Percentiles rank a stretch among this genome's conserved stretches.
Evolutionary conservation across 768 basidiomycete species (phyloP).

Genomic region (Kwoniella sp.): DNA sequence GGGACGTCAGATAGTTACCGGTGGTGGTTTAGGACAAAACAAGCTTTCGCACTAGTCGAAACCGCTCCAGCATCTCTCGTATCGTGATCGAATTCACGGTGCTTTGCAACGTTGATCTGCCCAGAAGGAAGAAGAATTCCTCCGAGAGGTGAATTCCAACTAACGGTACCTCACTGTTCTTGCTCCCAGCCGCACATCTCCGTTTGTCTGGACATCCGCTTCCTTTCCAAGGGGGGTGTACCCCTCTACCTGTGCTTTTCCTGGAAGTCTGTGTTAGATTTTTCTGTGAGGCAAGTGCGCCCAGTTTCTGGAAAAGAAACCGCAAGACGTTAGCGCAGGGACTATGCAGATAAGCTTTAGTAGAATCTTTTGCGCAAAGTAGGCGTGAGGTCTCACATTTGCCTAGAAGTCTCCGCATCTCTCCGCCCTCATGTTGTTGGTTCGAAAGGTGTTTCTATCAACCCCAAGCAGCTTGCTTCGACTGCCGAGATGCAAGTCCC

Average conservation of each 20-base stretch:
- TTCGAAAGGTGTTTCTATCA: too few species aligned
- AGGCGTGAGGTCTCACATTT: not conserved
- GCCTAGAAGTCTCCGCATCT: not conserved
- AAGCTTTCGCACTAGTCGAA: constrained; percentile 1
- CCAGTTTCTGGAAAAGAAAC: not conserved
- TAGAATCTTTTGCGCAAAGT: not conserved
- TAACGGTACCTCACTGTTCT: not conserved
- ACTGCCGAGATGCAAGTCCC: not conserved
- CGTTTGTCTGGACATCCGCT: not conserved
- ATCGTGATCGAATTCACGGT: not conserved
- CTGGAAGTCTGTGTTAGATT: not conserved
- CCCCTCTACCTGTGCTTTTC: not conserved
- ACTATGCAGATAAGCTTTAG: not conserved
- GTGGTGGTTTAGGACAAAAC: not conserved
- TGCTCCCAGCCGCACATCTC: not conserved
- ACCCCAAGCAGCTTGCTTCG: not conserved
- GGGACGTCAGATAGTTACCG: not conserved
- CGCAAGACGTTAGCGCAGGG: constrained; percentile 1
- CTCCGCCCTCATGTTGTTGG: too few species aligned
- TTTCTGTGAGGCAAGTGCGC: not conserved
- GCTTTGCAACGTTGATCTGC: too few species aligned
- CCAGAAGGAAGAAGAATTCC: not conserved
- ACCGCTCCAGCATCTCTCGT: not conserved
- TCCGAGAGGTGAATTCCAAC: not conserved
- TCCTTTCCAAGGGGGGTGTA: too few species aligned